These are phyloP conservation scores for Talaromyces sp. DNA, from an alignment of 2,329 filamentous ascomycete species.

Conservation along the genomic window DNA sequence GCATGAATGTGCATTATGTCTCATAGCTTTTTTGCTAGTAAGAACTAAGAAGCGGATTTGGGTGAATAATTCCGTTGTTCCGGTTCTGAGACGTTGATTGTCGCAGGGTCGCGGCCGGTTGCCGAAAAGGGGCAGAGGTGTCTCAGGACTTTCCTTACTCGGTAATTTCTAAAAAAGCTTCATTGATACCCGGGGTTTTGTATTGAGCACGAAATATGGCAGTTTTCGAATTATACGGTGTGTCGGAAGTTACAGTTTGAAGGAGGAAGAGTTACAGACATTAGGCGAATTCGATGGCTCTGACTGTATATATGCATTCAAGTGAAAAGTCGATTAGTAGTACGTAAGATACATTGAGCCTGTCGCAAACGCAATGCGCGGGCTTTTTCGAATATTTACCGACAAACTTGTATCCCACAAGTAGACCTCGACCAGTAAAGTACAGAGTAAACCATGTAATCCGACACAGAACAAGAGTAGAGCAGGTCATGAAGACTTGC, in stretches of 20 bases:
- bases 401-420: neutral
- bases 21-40: neutral
- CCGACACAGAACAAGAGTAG: neutral
- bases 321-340: neutral
- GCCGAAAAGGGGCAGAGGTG: neutral
- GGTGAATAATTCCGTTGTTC: neutral
- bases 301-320: neutral
- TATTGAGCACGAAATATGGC: neutral
- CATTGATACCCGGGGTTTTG: neutral
- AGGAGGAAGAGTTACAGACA: neutral
- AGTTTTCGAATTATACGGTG: neutral
- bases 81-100: slow-evolving; percentile 5
- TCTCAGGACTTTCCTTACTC: neutral
- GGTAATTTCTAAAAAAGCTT: neutral
- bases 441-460: neutral
- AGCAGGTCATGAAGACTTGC: neutral
- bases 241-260: neutral
- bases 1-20: neutral
- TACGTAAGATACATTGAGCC: neutral
- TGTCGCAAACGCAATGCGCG: neutral
- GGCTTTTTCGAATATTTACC: neutral
- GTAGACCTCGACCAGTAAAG: neutral
- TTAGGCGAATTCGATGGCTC: neutral
- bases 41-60: neutral
- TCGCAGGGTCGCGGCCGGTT: neutral